Percentiles rank a stretch among this genome's conserved stretches.
Conservation (phyloP, 768 basidiomycete species). For the Suillus weaverae region DNA sequence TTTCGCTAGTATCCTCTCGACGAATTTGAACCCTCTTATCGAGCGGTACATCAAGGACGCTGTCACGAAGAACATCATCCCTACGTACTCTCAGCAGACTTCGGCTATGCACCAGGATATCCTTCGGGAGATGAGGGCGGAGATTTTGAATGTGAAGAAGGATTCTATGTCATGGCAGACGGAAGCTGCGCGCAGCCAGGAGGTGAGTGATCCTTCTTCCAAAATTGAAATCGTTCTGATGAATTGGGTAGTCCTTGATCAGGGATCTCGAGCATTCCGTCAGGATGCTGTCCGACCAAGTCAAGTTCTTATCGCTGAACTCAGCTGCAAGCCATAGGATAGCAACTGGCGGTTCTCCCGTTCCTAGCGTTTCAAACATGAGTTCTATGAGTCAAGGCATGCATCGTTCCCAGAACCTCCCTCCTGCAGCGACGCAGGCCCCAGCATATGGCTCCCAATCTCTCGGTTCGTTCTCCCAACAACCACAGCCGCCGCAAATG, state of each 20-base stretch:
- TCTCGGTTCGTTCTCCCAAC: slow-evolving; percentile 31
- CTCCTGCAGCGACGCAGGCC: slow-evolving; percentile 39
- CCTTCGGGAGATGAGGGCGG: slow-evolving; percentile 68
- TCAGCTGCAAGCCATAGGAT: slow-evolving; percentile 37
- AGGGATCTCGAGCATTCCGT: slow-evolving; percentile 82
- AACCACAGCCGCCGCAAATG: slow-evolving; percentile 30
- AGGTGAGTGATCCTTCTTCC: slow-evolving; percentile 47
- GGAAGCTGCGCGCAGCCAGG: slow-evolving; percentile 74
- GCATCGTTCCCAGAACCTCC: slow-evolving; percentile 36
- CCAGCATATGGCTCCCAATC: slow-evolving; percentile 29
- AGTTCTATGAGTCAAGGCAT: slow-evolving; percentile 39
- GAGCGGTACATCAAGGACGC: slow-evolving; percentile 83
- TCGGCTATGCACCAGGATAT: slow-evolving; percentile 78
- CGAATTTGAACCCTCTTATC: slow-evolving; percentile 71
- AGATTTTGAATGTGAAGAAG: slow-evolving; percentile 75
- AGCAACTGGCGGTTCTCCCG: slow-evolving; percentile 33
- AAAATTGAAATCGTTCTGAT: slow-evolving; percentile 10
- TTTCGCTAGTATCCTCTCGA: slow-evolving; percentile 71
- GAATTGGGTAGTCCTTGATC: slow-evolving; percentile 55
- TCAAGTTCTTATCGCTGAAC: slow-evolving; percentile 75
- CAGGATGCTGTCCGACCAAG: slow-evolving; percentile 72
- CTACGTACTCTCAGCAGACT: slow-evolving; percentile 75
- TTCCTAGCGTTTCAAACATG: slow-evolving; percentile 25
- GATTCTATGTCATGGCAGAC: slow-evolving; percentile 82
- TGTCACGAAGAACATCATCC: slow-evolving; percentile 70